phyloP scores from a whole-genome alignment of 768 basidiomycete genomes.

The Boletus fagicola region DNA sequence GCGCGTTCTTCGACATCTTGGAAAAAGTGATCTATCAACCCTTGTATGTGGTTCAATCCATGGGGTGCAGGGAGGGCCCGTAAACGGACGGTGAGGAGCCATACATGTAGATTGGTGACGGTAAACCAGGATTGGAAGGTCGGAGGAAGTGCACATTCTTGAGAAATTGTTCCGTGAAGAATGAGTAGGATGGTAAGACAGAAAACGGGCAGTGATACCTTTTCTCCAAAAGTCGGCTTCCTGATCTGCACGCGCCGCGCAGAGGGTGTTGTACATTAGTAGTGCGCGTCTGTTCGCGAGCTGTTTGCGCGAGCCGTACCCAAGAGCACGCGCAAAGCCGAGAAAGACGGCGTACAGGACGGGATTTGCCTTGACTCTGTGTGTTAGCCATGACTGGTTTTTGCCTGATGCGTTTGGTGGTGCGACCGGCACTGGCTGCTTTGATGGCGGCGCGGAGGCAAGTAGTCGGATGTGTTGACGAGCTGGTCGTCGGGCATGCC shows the following conservation, averaged over 20 bases:
- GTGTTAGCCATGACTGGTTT: conserved; percentile 55
- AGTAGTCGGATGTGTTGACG: conserved; percentile 14
- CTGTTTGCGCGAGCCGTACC: conserved; percentile 62
- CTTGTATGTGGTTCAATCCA: conserved; percentile 71
- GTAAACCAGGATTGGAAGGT: conserved; percentile 99
- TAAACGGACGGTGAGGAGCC: conserved; percentile 85
- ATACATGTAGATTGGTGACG: conserved; percentile 87
- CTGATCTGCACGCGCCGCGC: conserved; percentile 55
- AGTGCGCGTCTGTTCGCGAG: conserved; percentile 59
- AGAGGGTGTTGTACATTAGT: conserved; percentile 55
- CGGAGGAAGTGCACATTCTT: conserved; percentile 82
- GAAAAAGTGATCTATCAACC: conserved; percentile 92
- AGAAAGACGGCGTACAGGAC: conserved; percentile 45
- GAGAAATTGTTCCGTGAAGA: not conserved
- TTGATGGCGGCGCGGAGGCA: conserved; percentile 7
- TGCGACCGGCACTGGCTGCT: conserved; percentile 4
- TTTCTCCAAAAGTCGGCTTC: conserved; percentile 63
- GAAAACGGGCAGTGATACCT: conserved; percentile 39
- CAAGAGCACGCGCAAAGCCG: conserved; percentile 47
- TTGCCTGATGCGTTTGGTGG: conserved; percentile 7
- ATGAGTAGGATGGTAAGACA: not conserved
- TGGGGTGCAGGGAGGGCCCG: conserved; percentile 73
- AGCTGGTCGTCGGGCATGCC: conserved; percentile 7
- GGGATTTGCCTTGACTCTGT: conserved; percentile 50
- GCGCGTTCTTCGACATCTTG: conserved; percentile 90